Percentiles rank a stretch among this genome's conserved stretches.
Conservation (phyloP, 768 basidiomycete genomes). For the Mycena amicta region DNA sequence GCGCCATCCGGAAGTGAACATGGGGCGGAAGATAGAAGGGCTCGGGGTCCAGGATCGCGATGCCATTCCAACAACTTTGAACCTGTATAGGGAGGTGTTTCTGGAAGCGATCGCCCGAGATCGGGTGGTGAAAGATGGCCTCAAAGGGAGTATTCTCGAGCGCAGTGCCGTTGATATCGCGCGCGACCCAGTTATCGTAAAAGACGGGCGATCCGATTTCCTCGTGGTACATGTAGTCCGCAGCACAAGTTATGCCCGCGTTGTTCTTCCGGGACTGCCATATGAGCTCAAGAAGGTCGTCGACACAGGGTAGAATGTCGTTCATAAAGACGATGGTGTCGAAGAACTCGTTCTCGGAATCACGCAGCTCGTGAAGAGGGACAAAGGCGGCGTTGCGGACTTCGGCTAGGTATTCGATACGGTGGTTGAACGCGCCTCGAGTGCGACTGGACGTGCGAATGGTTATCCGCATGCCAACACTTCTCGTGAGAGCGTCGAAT, state of each 20-base stretch:
- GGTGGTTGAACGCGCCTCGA: conserved; percentile 95
- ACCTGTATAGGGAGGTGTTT: conserved; percentile 93
- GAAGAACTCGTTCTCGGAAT: conserved; percentile 90
- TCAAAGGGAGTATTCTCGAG: conserved; percentile 98
- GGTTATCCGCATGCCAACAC: conserved; percentile 89
- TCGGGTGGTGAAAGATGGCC: conserved; percentile 82
- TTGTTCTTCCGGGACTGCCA: conserved; percentile 93
- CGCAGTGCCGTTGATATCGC: conserved; percentile 98
- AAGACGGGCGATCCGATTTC: conserved; percentile 94
- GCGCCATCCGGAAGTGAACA: conserved; percentile 95
- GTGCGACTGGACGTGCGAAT: conserved; percentile 93
- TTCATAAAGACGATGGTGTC: conserved; percentile 99
- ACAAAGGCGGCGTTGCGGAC: conserved; percentile 98
- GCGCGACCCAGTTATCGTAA: conserved; percentile 98
- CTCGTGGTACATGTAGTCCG: conserved; percentile 99
- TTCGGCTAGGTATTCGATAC: conserved; percentile 99
- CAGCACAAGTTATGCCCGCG: conserved; percentile 96
- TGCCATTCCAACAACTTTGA: conserved; percentile 98
- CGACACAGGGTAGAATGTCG: conserved; percentile 96
- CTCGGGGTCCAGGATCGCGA: conserved; percentile 92
- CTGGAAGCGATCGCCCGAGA: conserved; percentile 82
- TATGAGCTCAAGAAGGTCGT: conserved; percentile 96
- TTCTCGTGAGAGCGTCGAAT: conserved; percentile 89
- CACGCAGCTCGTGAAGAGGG: conserved; percentile 91
- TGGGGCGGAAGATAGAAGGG: conserved; percentile 93